phyloP scores from a whole-genome alignment of 257 asterid genomes.

The Verbena officinalis region DNA sequence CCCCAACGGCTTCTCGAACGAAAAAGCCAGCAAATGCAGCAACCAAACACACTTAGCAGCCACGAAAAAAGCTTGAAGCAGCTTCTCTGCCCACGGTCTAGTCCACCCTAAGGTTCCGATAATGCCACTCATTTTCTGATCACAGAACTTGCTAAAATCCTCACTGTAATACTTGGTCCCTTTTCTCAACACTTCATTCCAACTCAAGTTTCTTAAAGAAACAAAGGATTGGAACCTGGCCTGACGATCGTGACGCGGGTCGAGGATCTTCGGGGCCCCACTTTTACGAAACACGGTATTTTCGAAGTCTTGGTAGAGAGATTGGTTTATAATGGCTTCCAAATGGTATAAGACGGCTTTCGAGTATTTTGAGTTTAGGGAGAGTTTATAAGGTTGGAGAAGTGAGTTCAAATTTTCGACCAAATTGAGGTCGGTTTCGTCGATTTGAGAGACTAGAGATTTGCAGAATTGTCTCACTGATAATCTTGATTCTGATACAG shows the following conservation, averaged over 20 bases:
- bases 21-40: constrained; percentile 87
- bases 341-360: constrained; percentile 63
- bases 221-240: constrained; percentile 72
- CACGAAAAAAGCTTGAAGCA: constrained; percentile 87
- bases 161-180: constrained; percentile 93
- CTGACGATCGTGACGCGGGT: constrained; percentile 68
- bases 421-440: constrained; percentile 49
- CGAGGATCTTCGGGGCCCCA: constrained; percentile 63
- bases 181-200: constrained; percentile 84
- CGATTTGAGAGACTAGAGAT: constrained; percentile 52
- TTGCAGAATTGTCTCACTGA: constrained; percentile 90
- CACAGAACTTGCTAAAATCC: constrained; percentile 87
- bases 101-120: constrained; percentile 67
- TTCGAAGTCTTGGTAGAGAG: constrained; percentile 84
- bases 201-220: constrained; percentile 73
- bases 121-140: constrained; percentile 84
- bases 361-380: constrained; percentile 60
- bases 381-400: constrained; percentile 67
- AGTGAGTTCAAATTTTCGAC: constrained; percentile 58
- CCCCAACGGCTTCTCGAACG: constrained; percentile 58
- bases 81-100: constrained; percentile 91
- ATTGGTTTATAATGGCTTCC: constrained; percentile 81
- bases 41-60: constrained; percentile 94
- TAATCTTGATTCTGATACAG: constrained; percentile 79
- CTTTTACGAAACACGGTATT: constrained; percentile 75